Conservation (phyloP, 306 rosid genomes). For the Adenanthera pavonina region DNA sequence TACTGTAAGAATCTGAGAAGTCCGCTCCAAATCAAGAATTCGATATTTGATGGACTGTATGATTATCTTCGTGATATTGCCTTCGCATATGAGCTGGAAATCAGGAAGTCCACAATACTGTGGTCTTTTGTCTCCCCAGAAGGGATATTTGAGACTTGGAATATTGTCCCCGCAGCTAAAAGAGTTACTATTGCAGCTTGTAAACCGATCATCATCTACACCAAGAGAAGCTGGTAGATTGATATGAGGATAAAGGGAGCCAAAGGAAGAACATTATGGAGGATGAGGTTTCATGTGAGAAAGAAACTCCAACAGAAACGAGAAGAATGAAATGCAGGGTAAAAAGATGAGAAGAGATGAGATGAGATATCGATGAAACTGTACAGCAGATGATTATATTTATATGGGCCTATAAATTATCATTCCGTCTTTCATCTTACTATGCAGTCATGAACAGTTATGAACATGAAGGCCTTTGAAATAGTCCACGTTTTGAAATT, state of each 20-base stretch:
- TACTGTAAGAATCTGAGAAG: not conserved
- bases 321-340: not conserved
- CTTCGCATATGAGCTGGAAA: slow-evolving; percentile 14
- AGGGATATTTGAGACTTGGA: slow-evolving; percentile 13
- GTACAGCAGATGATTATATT: not conserved
- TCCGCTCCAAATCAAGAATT: not conserved
- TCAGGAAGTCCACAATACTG: slow-evolving; percentile 17
- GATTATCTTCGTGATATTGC: not conserved
- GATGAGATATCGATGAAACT: not conserved
- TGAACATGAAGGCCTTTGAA: no score
- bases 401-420: no score
- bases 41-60: slow-evolving; percentile 24
- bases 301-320: not conserved
- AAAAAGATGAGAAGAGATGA: not conserved
- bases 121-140: slow-evolving; percentile 31
- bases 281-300: no score
- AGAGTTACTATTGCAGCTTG: not conserved
- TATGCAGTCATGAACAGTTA: no score
- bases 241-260: slow-evolving; percentile 27
- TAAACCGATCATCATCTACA: not conserved
- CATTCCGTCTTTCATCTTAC: no score
- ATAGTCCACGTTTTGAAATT: no score
- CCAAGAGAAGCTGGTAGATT: not conserved
- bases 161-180: slow-evolving; percentile 22
- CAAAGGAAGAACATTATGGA: slow-evolving; percentile 10